Base-by-base conservation (phyloP, 2,329 filamentous ascomycete species). In the Colletotrichum aenigma region DNA sequence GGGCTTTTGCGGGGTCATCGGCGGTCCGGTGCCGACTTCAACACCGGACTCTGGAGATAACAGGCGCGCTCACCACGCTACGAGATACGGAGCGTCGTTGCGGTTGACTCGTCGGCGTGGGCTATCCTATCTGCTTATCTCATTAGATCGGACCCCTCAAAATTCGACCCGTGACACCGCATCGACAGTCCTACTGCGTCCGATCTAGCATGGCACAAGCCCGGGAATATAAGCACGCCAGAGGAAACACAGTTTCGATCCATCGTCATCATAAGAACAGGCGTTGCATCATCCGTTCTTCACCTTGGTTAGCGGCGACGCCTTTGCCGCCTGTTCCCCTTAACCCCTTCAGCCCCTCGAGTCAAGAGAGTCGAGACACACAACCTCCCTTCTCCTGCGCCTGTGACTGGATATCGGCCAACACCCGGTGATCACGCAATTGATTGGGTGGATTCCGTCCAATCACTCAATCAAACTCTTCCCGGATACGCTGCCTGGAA, bases 381-480 rank as follows among this genome's bases (percentile, higher is more conserved):
- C 13, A 60, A 56, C 64, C 30, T 64, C 13, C 18, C 7, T 36
- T 26, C 18, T 15, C 24, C 36, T 52, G 10, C 30, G 48, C 43
- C 56, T 55, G n/a, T 74, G 21, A 66, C 73, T 72, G 62, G n/a
- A 10, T n/a, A 32, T 66, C 74, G 74, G 70, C 74, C 62, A 74
- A 69, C 58, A 73, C 34, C 34, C 70, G 43, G 74, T 60, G 65
- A 69, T 74, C 70, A 75, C 56, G 70, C 74, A 73, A 67, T 69
- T 75, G 70, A 75, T 76, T 76, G 74, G 74, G 70, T 68, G 62
- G 62, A 67, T 56, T 36, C 48, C n/a, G 43, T 28, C 36, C 74
- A 52, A 21, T 52, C 43, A 52, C 43, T 52, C 74, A 74, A 60
- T 73, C 43, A 65, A 48, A 66, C 34, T 52, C 68, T 66, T 28